A percentile compares a stretch with the other conserved stretches of the same genome.
Evolutionary conservation across 257 asterid genomes (phyloP).

Genomic region (Perilla frutescens): DNA sequence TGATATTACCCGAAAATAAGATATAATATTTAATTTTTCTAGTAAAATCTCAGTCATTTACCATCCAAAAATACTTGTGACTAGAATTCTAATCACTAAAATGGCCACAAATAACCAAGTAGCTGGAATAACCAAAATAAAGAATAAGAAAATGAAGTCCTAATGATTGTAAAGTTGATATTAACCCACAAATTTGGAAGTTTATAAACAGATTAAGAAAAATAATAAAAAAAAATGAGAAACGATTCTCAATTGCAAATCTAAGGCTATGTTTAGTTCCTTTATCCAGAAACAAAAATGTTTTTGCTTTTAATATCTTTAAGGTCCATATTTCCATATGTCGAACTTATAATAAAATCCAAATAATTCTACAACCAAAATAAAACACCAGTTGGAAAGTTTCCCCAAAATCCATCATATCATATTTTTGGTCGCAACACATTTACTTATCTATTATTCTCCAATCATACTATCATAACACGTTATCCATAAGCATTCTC

Average conservation of each 20-base stretch:
- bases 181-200: slow-evolving; percentile 15
- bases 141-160: slow-evolving; percentile 29
- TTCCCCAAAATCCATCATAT: slow-evolving; percentile 10
- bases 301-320: not conserved
- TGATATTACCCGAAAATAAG: too few species aligned
- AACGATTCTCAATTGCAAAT: slow-evolving; percentile 1
- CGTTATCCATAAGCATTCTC: slow-evolving; percentile 7
- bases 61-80: too few species aligned
- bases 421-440: not conserved
- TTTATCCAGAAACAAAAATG: slow-evolving; percentile 1
- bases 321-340: not conserved
- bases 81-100: too few species aligned
- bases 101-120: too few species aligned
- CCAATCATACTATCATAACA: slow-evolving; percentile 1
- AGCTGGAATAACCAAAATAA: slow-evolving; percentile 37
- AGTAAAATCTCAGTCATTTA: too few species aligned
- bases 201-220: not conserved
- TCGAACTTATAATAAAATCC: not conserved
- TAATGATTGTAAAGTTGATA: not conserved
- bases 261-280: not conserved
- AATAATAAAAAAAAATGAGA: slow-evolving; percentile 1
- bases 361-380: not conserved
- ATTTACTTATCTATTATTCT: not conserved
- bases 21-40: too few species aligned
- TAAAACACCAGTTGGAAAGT: not conserved